These are phyloP conservation scores for Triticum aestivum DNA, from an alignment of 176 grass and related monocot species.

Conservation along the genomic window IWGSC_CS_RefSeq_v2.1 NC_057804.1:472812047-472812546, in stretches of 20 bases:
- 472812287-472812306: not conserved
- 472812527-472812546: conserved; percentile 92
- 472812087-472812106: conserved; percentile 10
- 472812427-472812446: conserved; percentile 85
- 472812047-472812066: not conserved
- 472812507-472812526: conserved; percentile 87
- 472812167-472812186: conserved; percentile 5
- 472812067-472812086: not conserved
- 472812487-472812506: conserved; percentile 97
- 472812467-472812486: conserved; percentile 97
- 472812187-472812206: not conserved
- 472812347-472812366: conserved; percentile 55
- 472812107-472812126: conserved; percentile 23
- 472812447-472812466: conserved; percentile 99
- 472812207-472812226: not conserved
- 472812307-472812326: not conserved
- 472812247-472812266: not conserved
- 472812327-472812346: not conserved
- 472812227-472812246: not conserved
- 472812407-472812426: conserved; percentile 99
- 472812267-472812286: not conserved
- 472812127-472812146: conserved; percentile 6
- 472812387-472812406: conserved; percentile 88
- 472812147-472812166: conserved; percentile 17
- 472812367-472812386: conserved; percentile 76